Evolutionary conservation across 2,329 filamentous ascomycete genomes (phyloP).

Genomic region (Catunica adiposa): DNA sequence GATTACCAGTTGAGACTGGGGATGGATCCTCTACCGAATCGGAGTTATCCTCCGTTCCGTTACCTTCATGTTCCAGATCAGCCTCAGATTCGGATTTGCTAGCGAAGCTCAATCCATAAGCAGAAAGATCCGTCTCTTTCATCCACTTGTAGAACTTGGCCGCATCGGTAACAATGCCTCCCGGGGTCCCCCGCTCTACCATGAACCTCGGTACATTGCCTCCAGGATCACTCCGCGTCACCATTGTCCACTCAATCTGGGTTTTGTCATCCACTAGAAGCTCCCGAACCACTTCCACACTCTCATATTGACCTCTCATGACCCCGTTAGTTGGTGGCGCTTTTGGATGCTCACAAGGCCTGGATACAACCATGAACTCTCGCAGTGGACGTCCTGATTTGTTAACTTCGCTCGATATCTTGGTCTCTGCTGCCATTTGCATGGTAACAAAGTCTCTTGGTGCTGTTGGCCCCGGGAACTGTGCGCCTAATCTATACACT

Average conservation of each 20-base stretch:
- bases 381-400: constrained; percentile 29
- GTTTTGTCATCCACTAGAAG: constrained; percentile 25
- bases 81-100: too few relatives aligned
- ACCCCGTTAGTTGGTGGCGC: constrained; percentile 54
- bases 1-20: too few relatives aligned
- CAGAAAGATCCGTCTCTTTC: constrained; percentile 1
- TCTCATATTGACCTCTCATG: constrained; percentile 77
- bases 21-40: too few relatives aligned
- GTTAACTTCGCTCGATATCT: background rate
- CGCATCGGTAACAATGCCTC: constrained; percentile 62
- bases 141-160: constrained; percentile 69
- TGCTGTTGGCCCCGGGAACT: constrained; percentile 78
- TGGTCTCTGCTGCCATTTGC: constrained; percentile 37
- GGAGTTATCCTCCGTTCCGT: too few relatives aligned
- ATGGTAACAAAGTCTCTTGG: constrained; percentile 77
- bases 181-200: constrained; percentile 77
- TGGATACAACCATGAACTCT: constrained; percentile 76
- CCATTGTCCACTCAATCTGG: constrained; percentile 74
- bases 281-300: constrained; percentile 73
- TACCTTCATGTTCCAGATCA: too few relatives aligned
- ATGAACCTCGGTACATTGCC: constrained; percentile 79
- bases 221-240: constrained; percentile 75
- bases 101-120: background rate
- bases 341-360: constrained; percentile 62
- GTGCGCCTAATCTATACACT: constrained; percentile 75